Conservation (phyloP, 2,329 filamentous ascomycete species). For the Plenodomus biglobosus region DNA sequence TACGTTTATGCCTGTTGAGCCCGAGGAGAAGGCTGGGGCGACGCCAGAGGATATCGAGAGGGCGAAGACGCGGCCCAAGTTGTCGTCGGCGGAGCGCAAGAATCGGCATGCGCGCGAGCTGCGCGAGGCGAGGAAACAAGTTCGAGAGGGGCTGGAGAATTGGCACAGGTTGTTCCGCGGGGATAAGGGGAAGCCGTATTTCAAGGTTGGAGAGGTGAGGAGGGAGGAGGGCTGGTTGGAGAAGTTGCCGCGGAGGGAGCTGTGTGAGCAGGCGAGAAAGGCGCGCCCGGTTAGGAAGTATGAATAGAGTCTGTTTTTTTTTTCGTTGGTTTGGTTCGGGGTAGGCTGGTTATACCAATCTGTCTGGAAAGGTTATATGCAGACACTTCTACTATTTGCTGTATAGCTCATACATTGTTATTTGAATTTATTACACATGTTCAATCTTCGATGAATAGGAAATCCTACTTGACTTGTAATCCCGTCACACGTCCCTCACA, state of each 20-base stretch:
- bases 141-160: slow-evolving; percentile 68
- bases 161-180: slow-evolving; percentile 79
- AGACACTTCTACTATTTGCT: too few relatives aligned
- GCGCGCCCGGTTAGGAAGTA: slow-evolving; percentile 59
- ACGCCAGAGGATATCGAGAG: slow-evolving; percentile 26
- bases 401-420: too few relatives aligned
- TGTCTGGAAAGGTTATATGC: too few relatives aligned
- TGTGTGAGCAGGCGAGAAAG: slow-evolving; percentile 73
- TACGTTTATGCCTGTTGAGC: slow-evolving; percentile 71
- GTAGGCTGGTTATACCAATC: too few relatives aligned
- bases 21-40: slow-evolving; percentile 49
- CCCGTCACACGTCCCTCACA: too few relatives aligned
- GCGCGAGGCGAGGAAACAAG: slow-evolving; percentile 64
- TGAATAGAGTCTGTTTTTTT: slow-evolving; percentile 4
- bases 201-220: slow-evolving; percentile 73
- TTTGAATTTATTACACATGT: too few relatives aligned
- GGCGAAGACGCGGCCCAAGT: slow-evolving; percentile 28
- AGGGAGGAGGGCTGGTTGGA: slow-evolving; percentile 64
- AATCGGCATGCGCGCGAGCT: slow-evolving; percentile 64
- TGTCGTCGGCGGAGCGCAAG: slow-evolving; percentile 47
- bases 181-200: slow-evolving; percentile 75
- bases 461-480: too few relatives aligned
- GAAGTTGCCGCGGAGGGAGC: slow-evolving; percentile 56
- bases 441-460: too few relatives aligned
- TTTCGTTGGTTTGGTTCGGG: too few relatives aligned